Evolutionary conservation across 2,329 filamentous ascomycete genomes (phyloP).

Genomic region (Cladophialophora carrionii): DNA sequence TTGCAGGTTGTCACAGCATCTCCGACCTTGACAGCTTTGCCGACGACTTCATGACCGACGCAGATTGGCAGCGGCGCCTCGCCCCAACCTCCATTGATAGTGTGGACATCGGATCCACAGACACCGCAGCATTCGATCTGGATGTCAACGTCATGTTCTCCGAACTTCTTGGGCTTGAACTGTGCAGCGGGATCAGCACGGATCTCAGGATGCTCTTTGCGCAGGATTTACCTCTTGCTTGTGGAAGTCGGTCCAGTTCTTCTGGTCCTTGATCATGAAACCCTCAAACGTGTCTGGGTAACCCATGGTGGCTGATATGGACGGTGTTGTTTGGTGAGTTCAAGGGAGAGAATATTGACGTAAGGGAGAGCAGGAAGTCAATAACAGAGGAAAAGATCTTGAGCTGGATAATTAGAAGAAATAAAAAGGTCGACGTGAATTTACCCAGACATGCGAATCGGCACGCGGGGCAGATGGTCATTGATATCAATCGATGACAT

Average conservation of each 20-base stretch:
- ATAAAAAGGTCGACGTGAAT: slow-evolving; percentile 2
- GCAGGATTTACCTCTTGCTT: slow-evolving; percentile 55
- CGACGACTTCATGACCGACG: slow-evolving; percentile 68
- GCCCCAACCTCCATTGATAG: slow-evolving; percentile 64
- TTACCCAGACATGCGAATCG: slow-evolving; percentile 19
- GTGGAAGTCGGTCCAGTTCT: slow-evolving; percentile 65
- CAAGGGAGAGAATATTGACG: neutral
- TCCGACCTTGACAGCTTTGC: slow-evolving; percentile 69
- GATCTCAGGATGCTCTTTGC: neutral
- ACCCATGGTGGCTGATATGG: slow-evolving; percentile 43
- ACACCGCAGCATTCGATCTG: slow-evolving; percentile 81
- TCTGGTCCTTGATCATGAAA: slow-evolving; percentile 63
- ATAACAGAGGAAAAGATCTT: neutral
- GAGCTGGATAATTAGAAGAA: slow-evolving; percentile 1
- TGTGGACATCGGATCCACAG: slow-evolving; percentile 73
- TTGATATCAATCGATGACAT: slow-evolving; percentile 9
- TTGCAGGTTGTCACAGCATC: slow-evolving; percentile 65
- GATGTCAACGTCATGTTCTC: slow-evolving; percentile 83
- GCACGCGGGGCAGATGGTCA: slow-evolving; percentile 12
- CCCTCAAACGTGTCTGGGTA: slow-evolving; percentile 53
- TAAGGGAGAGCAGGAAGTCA: neutral
- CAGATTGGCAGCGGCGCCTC: slow-evolving; percentile 56
- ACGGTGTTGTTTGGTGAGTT: neutral
- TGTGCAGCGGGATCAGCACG: slow-evolving; percentile 44
- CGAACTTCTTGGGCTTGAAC: slow-evolving; percentile 83